Conservation (phyloP, 2,329 filamentous ascomycete species). For the Sarocladium strictum region DNA sequence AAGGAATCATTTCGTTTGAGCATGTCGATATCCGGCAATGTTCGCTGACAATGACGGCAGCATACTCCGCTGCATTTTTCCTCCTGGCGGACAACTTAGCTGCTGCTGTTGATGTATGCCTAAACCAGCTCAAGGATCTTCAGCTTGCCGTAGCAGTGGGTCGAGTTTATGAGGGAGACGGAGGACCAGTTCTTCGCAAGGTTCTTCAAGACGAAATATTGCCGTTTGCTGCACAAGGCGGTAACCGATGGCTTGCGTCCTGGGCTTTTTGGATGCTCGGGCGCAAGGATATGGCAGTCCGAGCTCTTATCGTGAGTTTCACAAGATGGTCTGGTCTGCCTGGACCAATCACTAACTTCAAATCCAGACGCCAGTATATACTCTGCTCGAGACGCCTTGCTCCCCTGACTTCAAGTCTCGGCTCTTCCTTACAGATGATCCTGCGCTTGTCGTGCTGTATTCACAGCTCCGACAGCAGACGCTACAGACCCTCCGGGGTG, state of each 20-base stretch:
- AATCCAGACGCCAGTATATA: slow-evolving; percentile 66
- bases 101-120: slow-evolving; percentile 80
- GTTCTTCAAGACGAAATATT: slow-evolving; percentile 78
- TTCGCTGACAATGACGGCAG: slow-evolving; percentile 43
- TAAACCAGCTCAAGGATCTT: slow-evolving; percentile 80
- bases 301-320: slow-evolving; percentile 67
- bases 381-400: slow-evolving; percentile 62
- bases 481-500: slow-evolving; percentile 78
- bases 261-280: slow-evolving; percentile 95
- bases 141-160: slow-evolving; percentile 86
- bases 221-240: slow-evolving; percentile 68
- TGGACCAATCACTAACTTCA: background rate
- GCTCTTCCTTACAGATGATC: slow-evolving; percentile 84
- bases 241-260: slow-evolving; percentile 88
- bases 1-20: background rate
- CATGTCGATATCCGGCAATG: background rate
- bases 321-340: too few relatives aligned
- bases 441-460: slow-evolving; percentile 82
- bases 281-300: slow-evolving; percentile 75
- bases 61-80: slow-evolving; percentile 95
- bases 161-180: slow-evolving; percentile 82
- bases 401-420: slow-evolving; percentile 68
- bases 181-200: slow-evolving; percentile 64
- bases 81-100: slow-evolving; percentile 78
- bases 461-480: slow-evolving; percentile 76